A percentile compares a stretch with the other conserved stretches of the same genome.
phyloP scores from a whole-genome alignment of 129 eudicot genomes.

The Pseudognaphalium luteoalbum region DNA sequence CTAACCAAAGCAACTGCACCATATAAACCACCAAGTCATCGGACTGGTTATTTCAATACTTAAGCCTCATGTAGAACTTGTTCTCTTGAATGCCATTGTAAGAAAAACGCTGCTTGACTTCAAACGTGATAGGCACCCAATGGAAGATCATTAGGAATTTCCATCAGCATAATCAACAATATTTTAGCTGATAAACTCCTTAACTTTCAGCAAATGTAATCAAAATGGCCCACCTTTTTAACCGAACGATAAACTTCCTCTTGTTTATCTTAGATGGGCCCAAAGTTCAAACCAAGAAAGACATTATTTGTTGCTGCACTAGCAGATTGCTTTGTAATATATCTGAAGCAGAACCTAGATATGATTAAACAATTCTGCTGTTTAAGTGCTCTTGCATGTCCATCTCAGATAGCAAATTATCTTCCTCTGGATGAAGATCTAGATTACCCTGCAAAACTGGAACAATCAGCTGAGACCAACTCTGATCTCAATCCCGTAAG shows the following conservation, averaged over 20 bases:
- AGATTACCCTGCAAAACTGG: constrained; percentile 89
- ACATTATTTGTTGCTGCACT: background rate
- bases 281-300: background rate
- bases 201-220: background rate
- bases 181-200: background rate
- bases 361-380: background rate
- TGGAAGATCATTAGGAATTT: background rate
- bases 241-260: background rate
- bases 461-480: constrained; percentile 59
- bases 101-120: background rate
- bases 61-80: background rate
- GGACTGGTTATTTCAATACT: background rate
- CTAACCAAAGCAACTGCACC: constrained; percentile 5
- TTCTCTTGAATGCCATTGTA: background rate
- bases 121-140: background rate
- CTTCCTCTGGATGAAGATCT: constrained; percentile 83
- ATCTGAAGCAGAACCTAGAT: constrained; percentile 14
- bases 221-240: constrained; percentile 10
- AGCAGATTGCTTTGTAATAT: background rate
- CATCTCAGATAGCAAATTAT: constrained; percentile 86
- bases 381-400: constrained; percentile 24
- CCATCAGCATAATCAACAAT: background rate
- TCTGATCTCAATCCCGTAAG: constrained; percentile 67
- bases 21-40: background rate
- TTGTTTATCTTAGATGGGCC: background rate